Evolutionary conservation across 73 alveolate genomes (phyloP).

Genomic region (Paramecium sexaurelia): DNA sequence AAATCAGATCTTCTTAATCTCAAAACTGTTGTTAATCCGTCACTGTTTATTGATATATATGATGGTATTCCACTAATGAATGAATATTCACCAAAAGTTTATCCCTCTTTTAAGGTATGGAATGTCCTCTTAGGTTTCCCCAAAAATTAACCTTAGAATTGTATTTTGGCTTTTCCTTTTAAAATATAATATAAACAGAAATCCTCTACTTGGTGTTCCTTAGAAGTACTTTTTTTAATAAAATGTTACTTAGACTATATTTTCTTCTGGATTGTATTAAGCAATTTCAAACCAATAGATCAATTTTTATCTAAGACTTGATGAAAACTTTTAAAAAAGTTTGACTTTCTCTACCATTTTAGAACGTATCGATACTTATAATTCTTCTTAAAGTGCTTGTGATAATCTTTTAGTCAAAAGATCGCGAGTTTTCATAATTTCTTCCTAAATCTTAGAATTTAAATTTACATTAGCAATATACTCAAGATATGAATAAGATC

Average conservation of each 20-base stretch:
- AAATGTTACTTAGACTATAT: not conserved
- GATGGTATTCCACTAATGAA: conserved; percentile 33
- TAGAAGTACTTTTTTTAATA: not conserved
- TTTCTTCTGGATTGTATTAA: conserved; percentile 48
- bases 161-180: conserved; percentile 35
- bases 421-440: conserved; percentile 1
- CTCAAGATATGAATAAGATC: conserved; percentile 7
- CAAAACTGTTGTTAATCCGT: conserved; percentile 4
- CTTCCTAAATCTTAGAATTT: not conserved
- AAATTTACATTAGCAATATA: conserved; percentile 16
- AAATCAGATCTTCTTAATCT: conserved; percentile 41
- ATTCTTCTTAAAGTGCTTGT: conserved; percentile 46
- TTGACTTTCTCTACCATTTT: not conserved
- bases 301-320: not conserved
- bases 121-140: conserved; percentile 39
- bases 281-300: conserved; percentile 46
- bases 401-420: not conserved
- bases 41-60: conserved; percentile 3
- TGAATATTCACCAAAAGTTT: conserved; percentile 53
- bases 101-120: not conserved
- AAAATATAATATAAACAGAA: not conserved
- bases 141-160: conserved; percentile 28
- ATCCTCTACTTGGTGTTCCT: conserved; percentile 36
- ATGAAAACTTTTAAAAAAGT: not conserved
- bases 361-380: not conserved